Conservation (phyloP, 2,329 filamentous ascomycete genomes). For the Arthrobotrys conoides region DNA sequence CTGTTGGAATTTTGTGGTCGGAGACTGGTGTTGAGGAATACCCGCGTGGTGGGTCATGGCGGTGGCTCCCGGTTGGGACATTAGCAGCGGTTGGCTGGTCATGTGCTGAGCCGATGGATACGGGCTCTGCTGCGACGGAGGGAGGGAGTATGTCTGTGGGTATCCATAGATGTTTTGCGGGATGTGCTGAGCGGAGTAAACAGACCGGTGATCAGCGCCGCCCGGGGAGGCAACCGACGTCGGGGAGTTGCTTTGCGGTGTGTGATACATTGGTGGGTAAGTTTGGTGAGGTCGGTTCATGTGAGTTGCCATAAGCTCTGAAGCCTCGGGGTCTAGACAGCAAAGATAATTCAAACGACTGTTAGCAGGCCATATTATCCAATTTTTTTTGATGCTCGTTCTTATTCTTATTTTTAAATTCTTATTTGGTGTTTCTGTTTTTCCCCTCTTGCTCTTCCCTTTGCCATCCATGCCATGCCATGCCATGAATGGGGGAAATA, state of each 20-base stretch:
- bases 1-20: constrained; percentile 64
- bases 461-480: not conserved
- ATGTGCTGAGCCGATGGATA: constrained; percentile 73
- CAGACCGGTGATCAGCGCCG: constrained; percentile 85
- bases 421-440: not conserved
- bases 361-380: constrained; percentile 22
- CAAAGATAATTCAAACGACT: constrained; percentile 5
- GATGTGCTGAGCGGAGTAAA: constrained; percentile 86
- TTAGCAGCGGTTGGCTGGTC: constrained; percentile 72
- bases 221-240: constrained; percentile 92
- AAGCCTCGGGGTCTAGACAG: constrained; percentile 44
- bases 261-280: constrained; percentile 95
- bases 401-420: too few relatives aligned
- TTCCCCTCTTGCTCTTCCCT: not conserved
- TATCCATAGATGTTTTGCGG: constrained; percentile 87
- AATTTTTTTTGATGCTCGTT: not conserved
- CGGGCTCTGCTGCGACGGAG: constrained; percentile 73
- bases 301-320: constrained; percentile 73
- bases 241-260: constrained; percentile 93
- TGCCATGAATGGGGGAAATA: constrained; percentile 10
- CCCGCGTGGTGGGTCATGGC: constrained; percentile 67
- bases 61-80: constrained; percentile 70
- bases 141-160: constrained; percentile 72
- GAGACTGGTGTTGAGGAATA: constrained; percentile 63
- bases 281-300: constrained; percentile 73